phyloP scores from a whole-genome alignment of 75 land plant species.

The Cupressus sempervirens region DNA sequence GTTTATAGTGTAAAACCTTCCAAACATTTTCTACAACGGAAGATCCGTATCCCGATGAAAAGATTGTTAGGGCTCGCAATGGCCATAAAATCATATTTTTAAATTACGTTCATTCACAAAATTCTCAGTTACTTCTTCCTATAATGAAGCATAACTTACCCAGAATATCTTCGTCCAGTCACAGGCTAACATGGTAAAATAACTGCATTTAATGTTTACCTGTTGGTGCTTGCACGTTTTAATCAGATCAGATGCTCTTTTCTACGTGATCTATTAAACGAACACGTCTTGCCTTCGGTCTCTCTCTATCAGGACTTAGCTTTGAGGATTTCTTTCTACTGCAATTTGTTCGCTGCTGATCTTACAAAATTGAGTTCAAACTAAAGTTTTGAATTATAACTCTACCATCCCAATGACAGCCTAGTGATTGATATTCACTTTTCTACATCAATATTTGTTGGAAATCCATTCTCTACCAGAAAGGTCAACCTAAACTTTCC shows the following conservation, averaged over 20 bases:
- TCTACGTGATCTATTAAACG: not conserved
- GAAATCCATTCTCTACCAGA: not conserved
- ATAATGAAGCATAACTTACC: not conserved
- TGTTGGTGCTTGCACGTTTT: not conserved
- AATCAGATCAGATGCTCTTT: not conserved
- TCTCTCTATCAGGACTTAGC: not conserved
- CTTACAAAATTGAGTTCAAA: not conserved
- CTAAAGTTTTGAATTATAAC: not conserved
- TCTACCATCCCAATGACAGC: not conserved
- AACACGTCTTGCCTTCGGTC: too few species aligned
- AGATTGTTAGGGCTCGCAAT: too few species aligned
- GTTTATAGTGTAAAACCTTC: too few species aligned
- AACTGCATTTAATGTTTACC: not conserved
- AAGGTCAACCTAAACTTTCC: not conserved
- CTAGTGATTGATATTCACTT: not conserved
- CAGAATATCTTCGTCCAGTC: not conserved
- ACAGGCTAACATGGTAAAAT: not conserved
- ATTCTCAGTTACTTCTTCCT: not conserved
- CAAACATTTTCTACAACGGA: too few species aligned
- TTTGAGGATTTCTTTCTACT: not conserved
- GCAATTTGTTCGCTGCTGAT: not conserved
- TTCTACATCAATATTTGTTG: not conserved
- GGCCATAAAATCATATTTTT: too few species aligned
- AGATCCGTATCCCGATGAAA: too few species aligned
- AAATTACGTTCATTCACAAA: too few species aligned